Percentiles rank a stretch among this genome's conserved stretches.
Conservation (phyloP, 306 rosid genomes). For the Mucuna pruriens region DNA sequence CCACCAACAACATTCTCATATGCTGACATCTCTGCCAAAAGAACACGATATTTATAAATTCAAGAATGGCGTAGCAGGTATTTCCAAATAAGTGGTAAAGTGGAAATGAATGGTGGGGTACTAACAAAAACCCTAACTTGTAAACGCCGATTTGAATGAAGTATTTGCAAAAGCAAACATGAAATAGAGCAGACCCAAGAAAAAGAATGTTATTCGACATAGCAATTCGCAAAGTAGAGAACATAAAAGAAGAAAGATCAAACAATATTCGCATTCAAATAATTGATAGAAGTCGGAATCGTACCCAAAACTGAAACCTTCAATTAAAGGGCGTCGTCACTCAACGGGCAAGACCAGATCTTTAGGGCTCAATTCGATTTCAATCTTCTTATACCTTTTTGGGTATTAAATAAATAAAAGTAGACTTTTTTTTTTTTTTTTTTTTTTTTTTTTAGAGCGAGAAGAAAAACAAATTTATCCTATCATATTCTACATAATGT, state of each 20-base stretch:
- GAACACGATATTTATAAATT: neutral
- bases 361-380: neutral
- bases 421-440: too few species aligned
- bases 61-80: neutral
- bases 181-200: neutral
- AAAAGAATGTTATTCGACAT: neutral
- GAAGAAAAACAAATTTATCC: too few species aligned
- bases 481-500: too few species aligned
- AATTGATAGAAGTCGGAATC: neutral
- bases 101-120: neutral
- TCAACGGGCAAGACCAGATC: neutral
- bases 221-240: neutral
- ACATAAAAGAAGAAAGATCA: neutral
- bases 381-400: neutral
- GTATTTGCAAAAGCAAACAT: neutral
- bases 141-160: neutral
- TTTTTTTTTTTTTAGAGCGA: too few species aligned
- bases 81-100: neutral
- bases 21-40: slow-evolving; percentile 54
- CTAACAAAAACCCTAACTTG: slow-evolving; percentile 34
- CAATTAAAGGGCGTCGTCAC: neutral
- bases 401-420: too few species aligned
- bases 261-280: neutral
- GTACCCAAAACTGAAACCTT: neutral
- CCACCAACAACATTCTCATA: slow-evolving; percentile 93